Percentiles rank a stretch among this genome's conserved stretches.
Evolutionary conservation across 768 basidiomycete genomes (phyloP).

Genomic region (Russula virescens): DNA sequence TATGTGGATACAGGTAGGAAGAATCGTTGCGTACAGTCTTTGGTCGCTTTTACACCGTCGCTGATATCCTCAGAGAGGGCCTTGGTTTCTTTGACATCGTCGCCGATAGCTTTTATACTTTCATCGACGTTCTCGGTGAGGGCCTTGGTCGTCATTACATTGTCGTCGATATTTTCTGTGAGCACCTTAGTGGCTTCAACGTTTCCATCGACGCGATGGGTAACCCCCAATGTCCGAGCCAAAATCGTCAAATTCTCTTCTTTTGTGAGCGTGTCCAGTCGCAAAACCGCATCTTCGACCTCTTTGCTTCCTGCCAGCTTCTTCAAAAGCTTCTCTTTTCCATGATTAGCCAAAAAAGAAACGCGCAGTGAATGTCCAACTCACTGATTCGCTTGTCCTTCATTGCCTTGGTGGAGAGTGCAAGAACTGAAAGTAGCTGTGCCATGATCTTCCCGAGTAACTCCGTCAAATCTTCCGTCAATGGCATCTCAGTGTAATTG

Average conservation of each 20-base stretch:
- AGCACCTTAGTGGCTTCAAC: not conserved
- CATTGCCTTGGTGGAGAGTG: not conserved
- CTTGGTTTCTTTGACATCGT: too few species aligned
- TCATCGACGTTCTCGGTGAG: too few species aligned
- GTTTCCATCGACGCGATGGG: not conserved
- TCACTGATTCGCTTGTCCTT: not conserved
- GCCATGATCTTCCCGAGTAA: slow-evolving; percentile 3
- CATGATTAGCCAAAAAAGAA: not conserved
- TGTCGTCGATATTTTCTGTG: not conserved
- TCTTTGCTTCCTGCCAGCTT: not conserved
- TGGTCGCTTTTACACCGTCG: not conserved
- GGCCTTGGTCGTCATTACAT: too few species aligned
- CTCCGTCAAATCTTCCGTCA: not conserved
- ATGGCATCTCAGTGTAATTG: not conserved
- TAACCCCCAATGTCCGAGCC: not conserved
- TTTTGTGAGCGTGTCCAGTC: not conserved
- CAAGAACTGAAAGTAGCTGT: not conserved
- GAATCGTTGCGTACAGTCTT: not conserved
- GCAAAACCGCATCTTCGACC: not conserved
- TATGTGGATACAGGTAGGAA: not conserved
- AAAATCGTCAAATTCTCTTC: not conserved
- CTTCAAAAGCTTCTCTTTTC: not conserved
- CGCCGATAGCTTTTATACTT: too few species aligned
- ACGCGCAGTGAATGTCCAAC: not conserved
- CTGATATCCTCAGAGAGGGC: too few species aligned